Conservation (phyloP, 2,329 filamentous ascomycete genomes). For the Cordyceps militaris region DNA sequence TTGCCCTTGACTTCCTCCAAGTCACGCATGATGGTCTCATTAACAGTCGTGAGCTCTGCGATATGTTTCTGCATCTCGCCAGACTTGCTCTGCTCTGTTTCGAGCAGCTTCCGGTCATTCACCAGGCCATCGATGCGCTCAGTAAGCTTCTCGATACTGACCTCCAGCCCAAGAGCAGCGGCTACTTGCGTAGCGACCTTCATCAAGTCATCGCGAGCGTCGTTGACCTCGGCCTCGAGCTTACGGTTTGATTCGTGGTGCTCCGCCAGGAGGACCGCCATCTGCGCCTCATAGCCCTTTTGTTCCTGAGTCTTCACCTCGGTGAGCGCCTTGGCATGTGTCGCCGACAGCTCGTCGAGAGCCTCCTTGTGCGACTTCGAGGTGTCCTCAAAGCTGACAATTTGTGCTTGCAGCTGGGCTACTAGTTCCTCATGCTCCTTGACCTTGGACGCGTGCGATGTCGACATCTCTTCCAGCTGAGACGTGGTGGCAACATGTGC, state of each 20-base stretch:
- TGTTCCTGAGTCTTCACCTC: constrained; percentile 43
- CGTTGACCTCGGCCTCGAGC: constrained; percentile 55
- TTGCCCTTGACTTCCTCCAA: constrained; percentile 53
- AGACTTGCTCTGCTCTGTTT: constrained; percentile 50
- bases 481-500: constrained; percentile 59
- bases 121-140: constrained; percentile 53
- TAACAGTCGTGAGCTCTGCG: constrained; percentile 49
- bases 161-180: constrained; percentile 52
- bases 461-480: constrained; percentile 60
- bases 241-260: constrained; percentile 49
- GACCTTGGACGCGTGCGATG: constrained; percentile 44
- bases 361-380: constrained; percentile 48
- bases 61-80: constrained; percentile 50
- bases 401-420: constrained; percentile 49
- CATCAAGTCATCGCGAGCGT: constrained; percentile 59
- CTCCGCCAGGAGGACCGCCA: constrained; percentile 52
- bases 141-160: constrained; percentile 60
- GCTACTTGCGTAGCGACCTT: constrained; percentile 59
- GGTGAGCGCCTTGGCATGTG: constrained; percentile 44
- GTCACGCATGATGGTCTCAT: constrained; percentile 53
- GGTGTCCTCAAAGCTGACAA: constrained; percentile 51
- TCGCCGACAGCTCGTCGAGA: constrained; percentile 41
- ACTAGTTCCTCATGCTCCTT: constrained; percentile 42
- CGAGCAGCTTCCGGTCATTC: constrained; percentile 52
- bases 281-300: constrained; percentile 49